Evolutionary conservation across 345 rosid species (phyloP).

Genomic region (Acer yangbiense): DNA sequence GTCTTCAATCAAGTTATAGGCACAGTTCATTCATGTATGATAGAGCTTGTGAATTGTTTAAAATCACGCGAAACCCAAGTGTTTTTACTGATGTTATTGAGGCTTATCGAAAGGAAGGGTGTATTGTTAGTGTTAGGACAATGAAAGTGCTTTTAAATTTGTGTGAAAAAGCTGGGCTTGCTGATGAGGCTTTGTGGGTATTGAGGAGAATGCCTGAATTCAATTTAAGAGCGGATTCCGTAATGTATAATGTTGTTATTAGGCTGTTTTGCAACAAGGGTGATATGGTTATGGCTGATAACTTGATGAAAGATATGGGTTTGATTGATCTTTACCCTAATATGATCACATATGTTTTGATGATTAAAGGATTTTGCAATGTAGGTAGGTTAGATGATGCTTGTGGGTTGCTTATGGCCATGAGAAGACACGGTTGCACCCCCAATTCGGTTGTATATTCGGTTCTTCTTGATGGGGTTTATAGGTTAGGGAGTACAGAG

Average conservation of each 20-base stretch:
- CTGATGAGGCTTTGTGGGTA: slow-evolving; percentile 68
- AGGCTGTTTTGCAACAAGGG: slow-evolving; percentile 68
- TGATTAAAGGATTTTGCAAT: slow-evolving; percentile 74
- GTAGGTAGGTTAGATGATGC: slow-evolving; percentile 69
- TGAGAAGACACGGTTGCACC: slow-evolving; percentile 56
- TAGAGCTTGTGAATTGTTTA: slow-evolving; percentile 62
- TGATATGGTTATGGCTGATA: slow-evolving; percentile 54
- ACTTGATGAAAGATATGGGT: slow-evolving; percentile 75
- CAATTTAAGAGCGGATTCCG: slow-evolving; percentile 47
- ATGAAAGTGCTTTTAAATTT: slow-evolving; percentile 64
- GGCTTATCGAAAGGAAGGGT: slow-evolving; percentile 48
- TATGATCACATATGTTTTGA: slow-evolving; percentile 54
- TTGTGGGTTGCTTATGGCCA: slow-evolving; percentile 47
- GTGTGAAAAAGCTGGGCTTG: slow-evolving; percentile 65
- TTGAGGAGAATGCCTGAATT: slow-evolving; percentile 71
- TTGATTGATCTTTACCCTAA: slow-evolving; percentile 60
- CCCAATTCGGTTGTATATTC: slow-evolving; percentile 71
- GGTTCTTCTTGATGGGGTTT: slow-evolving; percentile 66
- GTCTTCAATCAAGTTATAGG: slow-evolving; percentile 60
- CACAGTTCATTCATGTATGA: slow-evolving; percentile 64
- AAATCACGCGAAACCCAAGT: slow-evolving; percentile 52
- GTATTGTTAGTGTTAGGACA: slow-evolving; percentile 54
- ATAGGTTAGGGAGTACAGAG: slow-evolving; percentile 53
- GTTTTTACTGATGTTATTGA: slow-evolving; percentile 55
- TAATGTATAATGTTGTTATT: slow-evolving; percentile 60